Percentiles rank a stretch among this genome's conserved stretches.
phyloP scores from a whole-genome alignment of 106 monocot species.

The Dendrobium nobile region DNA sequence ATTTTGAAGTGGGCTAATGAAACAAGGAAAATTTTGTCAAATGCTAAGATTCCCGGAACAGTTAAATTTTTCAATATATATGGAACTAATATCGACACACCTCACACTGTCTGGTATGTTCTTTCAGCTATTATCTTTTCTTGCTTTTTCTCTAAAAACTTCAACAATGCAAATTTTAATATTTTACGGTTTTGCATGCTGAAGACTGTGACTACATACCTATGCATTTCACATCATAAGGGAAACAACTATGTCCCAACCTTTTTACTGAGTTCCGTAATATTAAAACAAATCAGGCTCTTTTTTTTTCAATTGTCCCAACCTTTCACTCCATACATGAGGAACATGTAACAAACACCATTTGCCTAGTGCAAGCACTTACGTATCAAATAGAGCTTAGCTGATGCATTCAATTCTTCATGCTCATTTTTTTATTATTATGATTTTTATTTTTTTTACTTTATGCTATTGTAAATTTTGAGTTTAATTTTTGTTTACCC shows the following conservation, averaged over 20 bases:
- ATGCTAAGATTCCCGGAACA: slow-evolving; percentile 69
- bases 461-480: too few species aligned
- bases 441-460: too few species aligned
- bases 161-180: neutral
- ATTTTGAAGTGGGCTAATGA: slow-evolving; percentile 87
- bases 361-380: too few species aligned
- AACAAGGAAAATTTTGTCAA: slow-evolving; percentile 65
- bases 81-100: slow-evolving; percentile 67
- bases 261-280: neutral
- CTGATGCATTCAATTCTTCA: too few species aligned
- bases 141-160: neutral
- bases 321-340: too few species aligned
- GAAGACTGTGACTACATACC: neutral
- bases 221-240: neutral
- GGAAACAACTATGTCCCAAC: neutral
- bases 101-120: slow-evolving; percentile 83
- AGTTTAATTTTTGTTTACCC: too few species aligned
- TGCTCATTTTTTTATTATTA: too few species aligned
- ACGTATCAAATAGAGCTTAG: too few species aligned
- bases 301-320: too few species aligned
- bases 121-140: slow-evolving; percentile 10
- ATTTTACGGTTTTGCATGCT: neutral
- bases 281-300: neutral
- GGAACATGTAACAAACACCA: too few species aligned
- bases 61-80: slow-evolving; percentile 94